Evolutionary conservation across 176 grass and related monocot genomes (phyloP), one percentile per base, ranked within the genome.

Genomic region (Ananas comosus): DNA sequence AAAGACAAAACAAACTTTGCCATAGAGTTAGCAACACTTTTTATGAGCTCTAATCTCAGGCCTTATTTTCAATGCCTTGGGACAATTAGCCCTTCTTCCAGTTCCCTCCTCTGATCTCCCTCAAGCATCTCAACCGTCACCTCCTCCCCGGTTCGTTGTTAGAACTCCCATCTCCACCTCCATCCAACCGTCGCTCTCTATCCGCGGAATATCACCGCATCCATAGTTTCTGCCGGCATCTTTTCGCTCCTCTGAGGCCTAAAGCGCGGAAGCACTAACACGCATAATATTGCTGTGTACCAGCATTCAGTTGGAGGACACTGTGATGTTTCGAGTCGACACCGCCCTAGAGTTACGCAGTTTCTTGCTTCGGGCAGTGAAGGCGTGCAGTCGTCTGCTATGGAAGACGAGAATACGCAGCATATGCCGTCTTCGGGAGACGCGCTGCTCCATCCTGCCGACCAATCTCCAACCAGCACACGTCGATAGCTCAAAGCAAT

Each of bases 151-250:
- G 75, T 64, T 72, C 52, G 13, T 79, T 88, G 29, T 83, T 83
- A 64, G 13, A 83, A 88, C 22, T 80, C 72, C 85, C 81, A 88
- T 23, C 63, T 73, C 76, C 11, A 80, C 16, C 77, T 88, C 85
- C 85, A 83, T 67, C 85, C 85, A 88, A 0, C 85, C 80, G 18
- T 80, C 85, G 4, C 48, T 52, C 66, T 72, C 80, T 5, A 47
- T 4, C 48, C 3, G 11, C 2, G 72, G 71, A 28, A 21, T 13
- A 12, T 29, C 1, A 51, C 58, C 33, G 33, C 5, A 42, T 42
- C 33, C 33, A 42, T 42, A 42, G 33, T 42, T 42, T 42, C 33
- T 4, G 7, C 4, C 4, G 33, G 33, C 33, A 42, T 42, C 5
- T 33, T n/a, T 23, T 23, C 4, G 33, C 4, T 42, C 33, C 33